Evolutionary conservation across 257 asterid genomes (phyloP).

Genomic region (Cordia subcordata): DNA sequence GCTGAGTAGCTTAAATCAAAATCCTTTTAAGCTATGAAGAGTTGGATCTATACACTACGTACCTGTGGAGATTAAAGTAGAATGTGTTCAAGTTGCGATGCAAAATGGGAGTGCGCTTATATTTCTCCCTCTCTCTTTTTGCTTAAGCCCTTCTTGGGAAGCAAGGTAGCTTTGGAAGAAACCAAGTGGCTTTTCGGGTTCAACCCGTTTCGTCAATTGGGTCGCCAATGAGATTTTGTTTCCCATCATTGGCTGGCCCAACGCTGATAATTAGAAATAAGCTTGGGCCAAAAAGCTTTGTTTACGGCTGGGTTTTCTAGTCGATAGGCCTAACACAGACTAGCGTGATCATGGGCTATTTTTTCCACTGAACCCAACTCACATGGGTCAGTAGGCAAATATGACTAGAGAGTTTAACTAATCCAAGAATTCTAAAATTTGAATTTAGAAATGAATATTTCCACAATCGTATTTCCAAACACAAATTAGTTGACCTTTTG

Average conservation of each 20-base stretch:
- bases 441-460: too few species aligned
- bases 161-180: constrained; percentile 25
- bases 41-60: constrained; percentile 22
- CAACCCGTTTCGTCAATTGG: neutral
- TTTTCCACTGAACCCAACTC: too few species aligned
- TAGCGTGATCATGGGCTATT: too few species aligned
- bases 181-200: neutral
- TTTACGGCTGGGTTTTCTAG: too few species aligned
- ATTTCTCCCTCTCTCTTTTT: too few species aligned
- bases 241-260: neutral
- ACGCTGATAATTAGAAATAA: neutral
- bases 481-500: too few species aligned
- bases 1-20: neutral
- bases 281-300: too few species aligned
- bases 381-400: too few species aligned
- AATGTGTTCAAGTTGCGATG: neutral
- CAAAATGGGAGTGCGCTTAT: neutral
- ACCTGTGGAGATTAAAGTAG: constrained; percentile 22
- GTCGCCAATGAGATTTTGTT: neutral
- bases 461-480: too few species aligned
- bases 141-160: constrained; percentile 24
- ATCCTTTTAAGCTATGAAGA: neutral
- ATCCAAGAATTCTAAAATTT: too few species aligned
- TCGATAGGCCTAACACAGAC: too few species aligned
- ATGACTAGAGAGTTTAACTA: too few species aligned